These are phyloP conservation scores for Paratinospora sagittata DNA, from an alignment of 164 flowering plant species.

Conservation along the genomic window DNA sequence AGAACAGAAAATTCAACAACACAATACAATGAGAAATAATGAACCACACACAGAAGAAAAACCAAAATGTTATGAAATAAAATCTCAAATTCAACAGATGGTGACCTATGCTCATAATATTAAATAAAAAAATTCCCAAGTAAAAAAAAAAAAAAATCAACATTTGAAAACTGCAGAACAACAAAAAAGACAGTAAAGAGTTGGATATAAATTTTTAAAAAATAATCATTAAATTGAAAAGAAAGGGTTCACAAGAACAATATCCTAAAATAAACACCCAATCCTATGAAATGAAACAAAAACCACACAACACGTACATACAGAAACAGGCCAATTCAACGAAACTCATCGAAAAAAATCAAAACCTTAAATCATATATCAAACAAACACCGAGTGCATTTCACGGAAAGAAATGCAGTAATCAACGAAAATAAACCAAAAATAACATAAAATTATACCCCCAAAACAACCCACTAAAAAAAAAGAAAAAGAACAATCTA, in stretches of 20 bases:
- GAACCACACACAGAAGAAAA: background rate
- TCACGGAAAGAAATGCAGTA: too few relatives aligned
- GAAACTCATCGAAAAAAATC: background rate
- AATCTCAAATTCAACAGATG: background rate
- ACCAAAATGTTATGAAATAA: background rate
- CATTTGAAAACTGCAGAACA: background rate
- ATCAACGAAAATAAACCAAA: background rate
- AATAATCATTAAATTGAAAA: background rate
- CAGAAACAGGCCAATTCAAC: background rate
- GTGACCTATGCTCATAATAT: background rate
- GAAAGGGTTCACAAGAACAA: background rate
- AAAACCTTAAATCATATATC: too few relatives aligned
- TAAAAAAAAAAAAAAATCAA: too few relatives aligned
- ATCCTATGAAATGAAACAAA: background rate
- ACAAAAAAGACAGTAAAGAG: background rate
- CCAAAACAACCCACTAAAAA: background rate
- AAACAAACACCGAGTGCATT: too few relatives aligned
- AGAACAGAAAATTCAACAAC: background rate
- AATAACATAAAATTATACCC: background rate
- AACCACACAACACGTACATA: background rate
- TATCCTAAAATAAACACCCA: background rate
- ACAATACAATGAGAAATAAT: background rate
- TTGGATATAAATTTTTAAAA: background rate
- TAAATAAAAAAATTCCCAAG: background rate
- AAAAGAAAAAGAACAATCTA: background rate